phyloP scores from a whole-genome alignment of 768 basidiomycete species.

The Suillus discolor region DNA sequence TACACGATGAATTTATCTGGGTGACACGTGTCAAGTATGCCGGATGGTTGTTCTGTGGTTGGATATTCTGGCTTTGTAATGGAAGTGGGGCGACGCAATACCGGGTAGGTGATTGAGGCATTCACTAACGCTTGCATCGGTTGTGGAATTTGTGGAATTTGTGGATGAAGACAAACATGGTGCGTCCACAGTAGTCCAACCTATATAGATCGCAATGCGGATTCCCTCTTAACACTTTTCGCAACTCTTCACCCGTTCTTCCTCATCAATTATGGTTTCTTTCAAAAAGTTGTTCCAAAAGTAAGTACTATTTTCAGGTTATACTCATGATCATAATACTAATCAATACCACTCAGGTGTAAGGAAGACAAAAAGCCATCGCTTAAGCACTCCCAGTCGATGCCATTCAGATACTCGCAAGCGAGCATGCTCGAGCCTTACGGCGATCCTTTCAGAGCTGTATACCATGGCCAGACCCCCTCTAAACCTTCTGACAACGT shows the following conservation, averaged over 20 bases:
- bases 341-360: slow-evolving; percentile 6
- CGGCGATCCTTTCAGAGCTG: not conserved
- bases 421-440: not conserved
- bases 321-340: not conserved
- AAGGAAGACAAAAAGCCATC: not conserved
- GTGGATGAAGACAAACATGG: not conserved
- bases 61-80: not conserved
- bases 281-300: slow-evolving; percentile 6
- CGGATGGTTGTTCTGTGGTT: not conserved
- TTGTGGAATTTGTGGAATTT: not conserved
- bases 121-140: not conserved
- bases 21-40: too few relatives aligned
- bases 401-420: not conserved
- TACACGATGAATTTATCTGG: not conserved
- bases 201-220: not conserved
- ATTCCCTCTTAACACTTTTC: not conserved
- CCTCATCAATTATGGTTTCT: not conserved
- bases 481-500: not conserved
- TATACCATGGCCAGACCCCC: not conserved
- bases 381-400: not conserved
- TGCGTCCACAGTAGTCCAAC: not conserved
- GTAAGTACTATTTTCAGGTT: slow-evolving; percentile 6
- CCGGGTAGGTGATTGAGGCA: not conserved
- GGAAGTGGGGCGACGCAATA: not conserved
- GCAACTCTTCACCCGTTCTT: not conserved